These are phyloP conservation scores for Exsudoporus frostii DNA, from an alignment of 768 basidiomycete genomes.

Conservation along the genomic window DNA sequence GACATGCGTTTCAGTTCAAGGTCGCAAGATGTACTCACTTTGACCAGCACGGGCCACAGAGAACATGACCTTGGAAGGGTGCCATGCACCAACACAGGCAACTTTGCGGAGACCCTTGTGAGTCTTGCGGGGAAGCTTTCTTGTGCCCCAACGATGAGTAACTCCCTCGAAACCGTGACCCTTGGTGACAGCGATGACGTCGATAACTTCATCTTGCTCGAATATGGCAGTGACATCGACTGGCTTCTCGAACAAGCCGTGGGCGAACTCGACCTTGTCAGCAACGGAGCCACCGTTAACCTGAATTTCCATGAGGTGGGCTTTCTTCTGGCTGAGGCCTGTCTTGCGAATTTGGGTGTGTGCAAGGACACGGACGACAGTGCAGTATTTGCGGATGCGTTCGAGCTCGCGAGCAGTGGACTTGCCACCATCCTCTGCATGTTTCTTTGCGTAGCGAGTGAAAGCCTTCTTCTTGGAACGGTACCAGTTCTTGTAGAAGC, in stretches of 20 bases:
- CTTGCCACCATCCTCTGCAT: constrained; percentile 92
- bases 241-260: constrained; percentile 94
- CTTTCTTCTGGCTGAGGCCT: constrained; percentile 97
- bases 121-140: constrained; percentile 97
- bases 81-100: constrained; percentile 98
- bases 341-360: constrained; percentile 99
- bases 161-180: constrained; percentile 99
- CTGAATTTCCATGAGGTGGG: constrained; percentile 99
- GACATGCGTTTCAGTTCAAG: not conserved
- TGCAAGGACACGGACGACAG: constrained; percentile 97
- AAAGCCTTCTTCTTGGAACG: constrained; percentile 99
- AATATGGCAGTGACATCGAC: constrained; percentile 83
- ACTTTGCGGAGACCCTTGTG: constrained; percentile 99
- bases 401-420: constrained; percentile 93
- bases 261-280: constrained; percentile 97
- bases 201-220: constrained; percentile 95
- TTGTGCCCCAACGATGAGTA: constrained; percentile 98
- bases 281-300: constrained; percentile 94
- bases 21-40: constrained; percentile 54
- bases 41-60: constrained; percentile 99
- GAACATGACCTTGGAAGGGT: constrained; percentile 99
- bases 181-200: constrained; percentile 97
- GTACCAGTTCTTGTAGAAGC: constrained; percentile 99
- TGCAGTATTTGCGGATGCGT: constrained; percentile 99
- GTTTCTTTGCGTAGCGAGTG: constrained; percentile 99